These are phyloP conservation scores for Rhynchospora tenuis DNA, from an alignment of 176 grass and related monocot species.

Conservation along the genomic window DNA sequence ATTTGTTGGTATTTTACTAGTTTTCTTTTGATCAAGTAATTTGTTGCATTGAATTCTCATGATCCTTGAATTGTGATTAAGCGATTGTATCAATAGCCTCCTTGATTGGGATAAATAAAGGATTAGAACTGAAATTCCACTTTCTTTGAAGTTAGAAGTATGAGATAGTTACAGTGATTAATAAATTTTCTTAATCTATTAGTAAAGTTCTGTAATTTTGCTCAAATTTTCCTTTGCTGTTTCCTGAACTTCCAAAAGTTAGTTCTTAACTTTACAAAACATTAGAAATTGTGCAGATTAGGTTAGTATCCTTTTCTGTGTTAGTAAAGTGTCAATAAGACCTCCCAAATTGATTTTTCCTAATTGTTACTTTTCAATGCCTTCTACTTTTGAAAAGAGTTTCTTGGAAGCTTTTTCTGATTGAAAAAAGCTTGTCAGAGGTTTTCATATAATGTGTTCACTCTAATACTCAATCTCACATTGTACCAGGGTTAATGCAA, in stretches of 20 bases:
- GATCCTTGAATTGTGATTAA: not conserved
- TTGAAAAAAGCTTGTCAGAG: not conserved
- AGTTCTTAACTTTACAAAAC: not conserved
- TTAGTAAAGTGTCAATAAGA: not conserved
- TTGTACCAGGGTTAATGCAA: constrained; percentile 17
- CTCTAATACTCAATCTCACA: not conserved
- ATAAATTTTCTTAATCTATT: not conserved
- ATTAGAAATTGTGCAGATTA: constrained; percentile 5
- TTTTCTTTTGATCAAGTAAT: constrained; percentile 5
- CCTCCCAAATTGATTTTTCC: not conserved
- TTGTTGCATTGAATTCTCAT: constrained; percentile 8
- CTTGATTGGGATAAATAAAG: not conserved
- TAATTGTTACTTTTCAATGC: not conserved
- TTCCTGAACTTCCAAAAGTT: not conserved
- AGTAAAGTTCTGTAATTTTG: not conserved
- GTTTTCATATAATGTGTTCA: not conserved
- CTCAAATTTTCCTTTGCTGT: not conserved
- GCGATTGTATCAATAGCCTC: not conserved
- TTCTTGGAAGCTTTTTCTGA: not conserved
- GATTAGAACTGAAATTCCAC: not conserved
- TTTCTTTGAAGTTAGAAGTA: not conserved
- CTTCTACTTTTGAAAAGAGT: not conserved
- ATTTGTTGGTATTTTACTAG: not conserved
- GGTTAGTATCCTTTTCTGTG: not conserved
- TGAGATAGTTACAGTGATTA: too few relatives aligned